A percentile compares a stretch with the other conserved stretches of the same genome.
phyloP scores from a whole-genome alignment of 805 yeast genomes.

The Pichia phayaonensis region DNA sequence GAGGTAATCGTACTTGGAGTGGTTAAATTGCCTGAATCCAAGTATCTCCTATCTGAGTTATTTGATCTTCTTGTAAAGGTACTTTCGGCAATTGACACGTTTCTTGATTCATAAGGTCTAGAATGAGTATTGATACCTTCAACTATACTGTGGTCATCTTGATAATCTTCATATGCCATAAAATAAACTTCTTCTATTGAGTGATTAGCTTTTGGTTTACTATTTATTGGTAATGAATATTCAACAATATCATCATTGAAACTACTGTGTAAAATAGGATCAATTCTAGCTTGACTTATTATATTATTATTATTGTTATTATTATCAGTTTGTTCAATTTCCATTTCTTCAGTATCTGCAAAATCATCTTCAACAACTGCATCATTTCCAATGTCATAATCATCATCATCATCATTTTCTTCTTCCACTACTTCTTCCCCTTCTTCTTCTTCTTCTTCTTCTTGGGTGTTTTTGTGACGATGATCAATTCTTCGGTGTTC shows the following conservation, averaged over 20 bases:
- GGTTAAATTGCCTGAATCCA: constrained; percentile 6
- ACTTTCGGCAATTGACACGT: constrained; percentile 7
- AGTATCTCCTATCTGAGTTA: background rate
- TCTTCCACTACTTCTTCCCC: constrained; percentile 20
- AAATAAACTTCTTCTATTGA: constrained; percentile 21
- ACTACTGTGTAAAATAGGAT: constrained; percentile 8
- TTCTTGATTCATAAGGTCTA: background rate
- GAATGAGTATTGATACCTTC: background rate
- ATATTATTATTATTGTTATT: background rate
- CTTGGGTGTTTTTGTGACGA: background rate
- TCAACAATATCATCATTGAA: constrained; percentile 7
- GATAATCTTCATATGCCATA: constrained; percentile 34
- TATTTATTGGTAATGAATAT: background rate
- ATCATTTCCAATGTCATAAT: constrained; percentile 18
- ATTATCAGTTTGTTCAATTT: background rate
- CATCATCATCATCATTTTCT: constrained; percentile 22
- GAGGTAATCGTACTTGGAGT: constrained; percentile 7
- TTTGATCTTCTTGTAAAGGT: constrained; percentile 5
- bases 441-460: constrained; percentile 23
- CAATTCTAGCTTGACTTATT: background rate
- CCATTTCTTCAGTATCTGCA: background rate
- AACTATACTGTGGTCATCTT: constrained; percentile 27
- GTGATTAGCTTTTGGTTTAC: background rate
- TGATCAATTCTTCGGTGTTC: background rate
- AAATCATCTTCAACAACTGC: constrained; percentile 6